A percentile compares a stretch with the other conserved stretches of the same genome.
Conservation (phyloP, 73 alveolate genomes). For the Paramecium primaurelia region DNA sequence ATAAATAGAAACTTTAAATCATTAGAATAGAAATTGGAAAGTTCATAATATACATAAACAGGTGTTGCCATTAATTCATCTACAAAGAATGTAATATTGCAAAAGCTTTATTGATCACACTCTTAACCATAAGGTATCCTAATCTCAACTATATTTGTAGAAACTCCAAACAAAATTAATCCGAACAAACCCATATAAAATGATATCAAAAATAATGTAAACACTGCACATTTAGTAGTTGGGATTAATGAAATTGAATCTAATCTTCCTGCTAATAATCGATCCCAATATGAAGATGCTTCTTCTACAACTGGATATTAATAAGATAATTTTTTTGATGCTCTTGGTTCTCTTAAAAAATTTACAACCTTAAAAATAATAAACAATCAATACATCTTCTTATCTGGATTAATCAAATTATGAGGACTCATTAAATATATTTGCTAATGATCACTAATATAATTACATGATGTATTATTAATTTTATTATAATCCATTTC, state of each 20-base stretch:
- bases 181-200: constrained; percentile 38
- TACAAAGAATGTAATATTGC: background rate
- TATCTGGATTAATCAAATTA: background rate
- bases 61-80: background rate
- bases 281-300: background rate
- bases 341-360: background rate
- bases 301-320: background rate
- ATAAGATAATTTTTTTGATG: background rate
- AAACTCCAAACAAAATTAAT: constrained; percentile 12
- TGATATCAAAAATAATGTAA: background rate
- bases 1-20: background rate
- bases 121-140: background rate
- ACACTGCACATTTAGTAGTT: background rate
- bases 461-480: constrained; percentile 8
- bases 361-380: background rate
- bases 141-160: background rate
- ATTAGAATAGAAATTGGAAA: constrained; percentile 1
- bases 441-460: background rate
- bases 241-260: constrained; percentile 27
- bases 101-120: background rate
- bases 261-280: background rate
- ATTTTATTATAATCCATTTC: background rate
- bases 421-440: background rate
- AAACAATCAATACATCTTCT: background rate
- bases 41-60: background rate